Percentiles rank a stretch among this genome's conserved stretches.
Evolutionary conservation across 78 protist species (phyloP).

Genomic region (Capsaspora owczarzaki): DNA sequence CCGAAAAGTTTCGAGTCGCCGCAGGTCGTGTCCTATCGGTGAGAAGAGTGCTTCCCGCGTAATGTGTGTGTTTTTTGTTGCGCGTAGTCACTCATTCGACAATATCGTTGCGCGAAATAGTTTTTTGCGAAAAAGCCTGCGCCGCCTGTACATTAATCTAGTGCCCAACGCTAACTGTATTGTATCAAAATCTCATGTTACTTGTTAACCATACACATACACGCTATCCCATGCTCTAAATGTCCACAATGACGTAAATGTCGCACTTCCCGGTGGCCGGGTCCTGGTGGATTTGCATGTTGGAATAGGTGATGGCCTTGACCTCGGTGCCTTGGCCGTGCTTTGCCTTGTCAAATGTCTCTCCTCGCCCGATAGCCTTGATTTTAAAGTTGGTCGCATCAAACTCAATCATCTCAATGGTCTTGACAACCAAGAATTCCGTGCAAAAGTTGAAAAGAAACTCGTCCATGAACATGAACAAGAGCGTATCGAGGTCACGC

Average conservation of each 20-base stretch:
- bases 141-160: too few species aligned
- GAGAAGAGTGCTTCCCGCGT: too few species aligned
- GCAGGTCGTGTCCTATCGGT: too few species aligned
- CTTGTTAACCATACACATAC: not conserved
- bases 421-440: not conserved
- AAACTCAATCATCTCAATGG: not conserved
- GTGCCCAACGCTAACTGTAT: too few species aligned
- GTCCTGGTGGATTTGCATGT: conserved; percentile 26
- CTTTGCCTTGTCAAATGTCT: conserved; percentile 12
- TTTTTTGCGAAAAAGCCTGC: too few species aligned
- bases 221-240: not conserved
- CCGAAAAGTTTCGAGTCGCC: too few species aligned
- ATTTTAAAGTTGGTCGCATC: not conserved
- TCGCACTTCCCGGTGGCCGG: not conserved
- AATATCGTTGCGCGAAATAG: too few species aligned
- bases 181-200: not conserved
- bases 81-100: too few species aligned
- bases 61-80: too few species aligned
- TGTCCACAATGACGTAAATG: conserved; percentile 40
- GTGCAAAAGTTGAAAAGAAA: not conserved
- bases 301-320: conserved; percentile 54
- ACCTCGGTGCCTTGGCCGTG: conserved; percentile 43
- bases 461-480: conserved; percentile 6
- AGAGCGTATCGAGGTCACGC: not conserved
- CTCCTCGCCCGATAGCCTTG: conserved; percentile 8